Evolutionary conservation across 192 early-diverging fungal species (phyloP), one percentile per base, ranked within the genome.

Genomic region (Gryganskiella cystojenkinii): DNA sequence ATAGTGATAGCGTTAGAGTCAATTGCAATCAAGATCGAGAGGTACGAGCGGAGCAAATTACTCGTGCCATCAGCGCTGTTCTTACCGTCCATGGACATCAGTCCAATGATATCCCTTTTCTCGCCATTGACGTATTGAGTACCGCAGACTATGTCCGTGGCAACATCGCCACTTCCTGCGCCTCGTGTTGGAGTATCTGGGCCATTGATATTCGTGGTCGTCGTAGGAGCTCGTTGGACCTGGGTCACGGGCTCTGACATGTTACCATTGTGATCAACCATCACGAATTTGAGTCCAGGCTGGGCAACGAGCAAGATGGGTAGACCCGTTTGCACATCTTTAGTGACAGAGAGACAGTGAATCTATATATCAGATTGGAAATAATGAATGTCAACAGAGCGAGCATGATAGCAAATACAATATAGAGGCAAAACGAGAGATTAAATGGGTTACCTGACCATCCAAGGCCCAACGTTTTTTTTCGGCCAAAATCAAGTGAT

Each of bases 21-120:
- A 28, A 9, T 40, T n/a, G n/a, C n/a, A n/a, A n/a, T n/a, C n/a
- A n/a, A n/a, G n/a, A 11, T 19, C 44, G 44, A 45, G 0, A 45
- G 44, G 44, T 45, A 45, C 11, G 14, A 45, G 3, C 3, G n/a
- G n/a, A n/a, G n/a, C n/a, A n/a, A 45, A 17, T 2, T 45, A 45
- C 1, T 2, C 44, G 3, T 11, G 3, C 44, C 11, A 3, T 19
- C 13, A 8, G 1, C 3, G 11, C 37, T 57, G 34, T 3, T 3
- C 49, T 51, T 81, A 86, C 87, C 87, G 64, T 88, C 87, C 85
- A 86, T 86, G 24, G 83, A 83, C 53, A 88, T 73, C 58, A 88
- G 67, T 9, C 83, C 87, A 19, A 88, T 61, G 40, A 85, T 76
- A 42, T 84, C 83, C 20, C 70, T 69, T 27, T 42, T 78, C 57